These are phyloP conservation scores for Stachybotrys chlorohalonatus DNA, from an alignment of 2,329 filamentous ascomycete genomes.

Conservation along the genomic window DNA sequence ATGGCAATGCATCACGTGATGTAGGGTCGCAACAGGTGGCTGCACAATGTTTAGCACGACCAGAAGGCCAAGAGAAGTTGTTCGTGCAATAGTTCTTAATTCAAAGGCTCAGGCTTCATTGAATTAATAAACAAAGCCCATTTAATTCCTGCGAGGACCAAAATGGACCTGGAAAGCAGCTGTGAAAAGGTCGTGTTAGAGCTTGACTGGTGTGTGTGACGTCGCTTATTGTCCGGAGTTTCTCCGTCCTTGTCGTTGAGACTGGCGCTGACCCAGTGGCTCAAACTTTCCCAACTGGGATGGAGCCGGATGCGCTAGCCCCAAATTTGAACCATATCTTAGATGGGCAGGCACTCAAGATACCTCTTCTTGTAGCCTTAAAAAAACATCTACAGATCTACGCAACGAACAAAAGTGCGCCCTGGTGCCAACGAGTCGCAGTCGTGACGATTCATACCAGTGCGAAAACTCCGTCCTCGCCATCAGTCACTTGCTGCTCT, in stretches of 20 bases:
- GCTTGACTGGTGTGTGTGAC: neutral
- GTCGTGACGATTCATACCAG: neutral
- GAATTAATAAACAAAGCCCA: too few relatives aligned
- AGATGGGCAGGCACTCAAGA: slow-evolving; percentile 11
- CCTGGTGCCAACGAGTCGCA: neutral
- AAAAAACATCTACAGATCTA: slow-evolving; percentile 22
- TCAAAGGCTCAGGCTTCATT: too few relatives aligned
- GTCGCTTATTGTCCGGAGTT: neutral
- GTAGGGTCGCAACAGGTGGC: neutral
- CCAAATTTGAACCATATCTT: slow-evolving; percentile 10
- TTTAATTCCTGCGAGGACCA: neutral
- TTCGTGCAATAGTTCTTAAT: too few relatives aligned
- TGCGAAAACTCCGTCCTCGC: too few relatives aligned
- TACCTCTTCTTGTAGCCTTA: slow-evolving; percentile 19
- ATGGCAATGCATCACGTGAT: neutral
- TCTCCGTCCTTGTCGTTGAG: neutral
- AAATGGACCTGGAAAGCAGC: neutral
- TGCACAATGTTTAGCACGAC: neutral
- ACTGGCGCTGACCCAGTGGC: neutral
- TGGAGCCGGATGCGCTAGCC: slow-evolving; percentile 15
- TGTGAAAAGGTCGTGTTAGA: neutral
- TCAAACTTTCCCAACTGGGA: neutral
- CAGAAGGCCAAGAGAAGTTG: too few relatives aligned
- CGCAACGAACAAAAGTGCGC: slow-evolving; percentile 3
- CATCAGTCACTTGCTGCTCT: too few relatives aligned